Evolutionary conservation across 2,329 filamentous ascomycete genomes (phyloP).

Genomic region (Penicillium sp.): DNA sequence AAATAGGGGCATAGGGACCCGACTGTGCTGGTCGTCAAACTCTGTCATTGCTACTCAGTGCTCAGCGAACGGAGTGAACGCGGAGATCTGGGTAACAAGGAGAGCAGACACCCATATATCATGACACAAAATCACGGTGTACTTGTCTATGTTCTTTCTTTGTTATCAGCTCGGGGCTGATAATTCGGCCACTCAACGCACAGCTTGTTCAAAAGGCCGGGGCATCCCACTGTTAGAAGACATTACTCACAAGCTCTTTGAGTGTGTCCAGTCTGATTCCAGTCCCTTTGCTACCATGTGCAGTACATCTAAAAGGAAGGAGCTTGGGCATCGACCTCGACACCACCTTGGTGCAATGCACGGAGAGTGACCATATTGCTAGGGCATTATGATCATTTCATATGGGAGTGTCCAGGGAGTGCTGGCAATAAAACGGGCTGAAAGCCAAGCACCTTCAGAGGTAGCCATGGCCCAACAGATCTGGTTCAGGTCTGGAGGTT

Average conservation of each 20-base stretch:
- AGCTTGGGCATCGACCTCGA: neutral
- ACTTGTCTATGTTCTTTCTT: neutral
- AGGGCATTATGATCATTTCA: no score
- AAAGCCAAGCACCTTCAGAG: no score
- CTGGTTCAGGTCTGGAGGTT: no score
- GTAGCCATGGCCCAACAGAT: no score
- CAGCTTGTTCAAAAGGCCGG: neutral
- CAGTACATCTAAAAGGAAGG: neutral
- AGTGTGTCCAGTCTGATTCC: neutral
- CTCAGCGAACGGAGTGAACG: no score
- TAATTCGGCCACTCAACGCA: neutral
- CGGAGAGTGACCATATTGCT: neutral
- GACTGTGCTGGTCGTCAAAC: conserved; percentile 1
- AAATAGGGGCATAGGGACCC: conserved; percentile 3
- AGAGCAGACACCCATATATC: neutral
- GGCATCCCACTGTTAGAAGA: neutral
- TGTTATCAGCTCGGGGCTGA: neutral
- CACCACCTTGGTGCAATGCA: neutral
- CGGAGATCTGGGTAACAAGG: no score
- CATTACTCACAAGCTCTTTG: neutral
- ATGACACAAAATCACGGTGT: neutral
- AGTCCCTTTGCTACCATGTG: neutral
- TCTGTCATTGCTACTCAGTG: neutral
- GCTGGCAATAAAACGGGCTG: no score
- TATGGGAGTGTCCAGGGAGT: no score